phyloP scores from a whole-genome alignment of 306 rosid genomes.

The Rosa chinensis region DNA sequence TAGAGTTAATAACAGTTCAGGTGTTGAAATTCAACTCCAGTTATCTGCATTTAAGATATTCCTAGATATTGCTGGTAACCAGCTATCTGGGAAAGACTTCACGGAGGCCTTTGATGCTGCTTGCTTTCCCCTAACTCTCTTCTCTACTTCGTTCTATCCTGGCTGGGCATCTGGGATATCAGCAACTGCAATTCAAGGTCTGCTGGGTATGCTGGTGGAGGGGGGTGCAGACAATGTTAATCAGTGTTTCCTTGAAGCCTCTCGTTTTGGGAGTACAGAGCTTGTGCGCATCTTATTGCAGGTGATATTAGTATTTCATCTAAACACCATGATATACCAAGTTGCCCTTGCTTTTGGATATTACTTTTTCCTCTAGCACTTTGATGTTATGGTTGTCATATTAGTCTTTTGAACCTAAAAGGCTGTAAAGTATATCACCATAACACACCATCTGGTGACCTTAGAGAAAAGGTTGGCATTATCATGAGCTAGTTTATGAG shows the following conservation, averaged over 20 bases:
- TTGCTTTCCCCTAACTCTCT: conserved; percentile 88
- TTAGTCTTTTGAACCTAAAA: not conserved
- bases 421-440: not conserved
- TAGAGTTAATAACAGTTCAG: conserved; percentile 51
- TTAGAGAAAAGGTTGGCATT: not conserved
- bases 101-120: conserved; percentile 95
- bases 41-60: conserved; percentile 76
- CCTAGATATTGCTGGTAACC: conserved; percentile 83
- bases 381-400: not conserved
- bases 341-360: conserved; percentile 1
- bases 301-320: conserved; percentile 37
- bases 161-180: conserved; percentile 85
- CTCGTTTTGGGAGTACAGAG: conserved; percentile 91
- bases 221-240: conserved; percentile 93
- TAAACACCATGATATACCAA: not conserved
- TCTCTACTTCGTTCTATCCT: conserved; percentile 79
- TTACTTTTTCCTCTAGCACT: not conserved
- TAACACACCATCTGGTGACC: not conserved
- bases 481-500: not conserved
- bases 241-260: conserved; percentile 91
- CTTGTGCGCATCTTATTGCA: conserved; percentile 83
- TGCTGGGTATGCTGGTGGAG: conserved; percentile 75
- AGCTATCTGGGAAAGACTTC: conserved; percentile 86
- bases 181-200: conserved; percentile 76
- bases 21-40: conserved; percentile 74